Base-by-base conservation (phyloP, 2,329 filamentous ascomycete genomes). In the Colletotrichum shisoi region DNA sequence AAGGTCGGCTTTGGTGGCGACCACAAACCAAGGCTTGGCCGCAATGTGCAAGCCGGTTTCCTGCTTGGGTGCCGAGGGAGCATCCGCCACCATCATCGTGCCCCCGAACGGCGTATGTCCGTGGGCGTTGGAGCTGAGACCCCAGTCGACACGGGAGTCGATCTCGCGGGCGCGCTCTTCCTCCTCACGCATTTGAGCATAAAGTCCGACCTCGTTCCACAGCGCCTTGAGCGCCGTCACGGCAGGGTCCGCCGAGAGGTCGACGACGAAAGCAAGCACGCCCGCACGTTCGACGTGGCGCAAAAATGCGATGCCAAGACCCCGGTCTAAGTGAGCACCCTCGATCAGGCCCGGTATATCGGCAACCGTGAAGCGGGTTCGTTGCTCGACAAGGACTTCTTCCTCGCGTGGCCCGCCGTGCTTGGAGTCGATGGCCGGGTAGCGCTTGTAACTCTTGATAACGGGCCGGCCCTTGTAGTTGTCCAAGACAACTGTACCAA, bases 21-120 rank as follows among this genome's bases (percentile, higher is more conserved):
- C 89, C 5, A 97, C 94, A 73, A 96, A 95, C 95, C 95, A 99
- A 0, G 95, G 94, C 80, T 99, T 99, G 40, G 87, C 87, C n/a
- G 91, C 91, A 71, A 98, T 96, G 46, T 90, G 87, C n/a, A 91
- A 75, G n/a, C 78, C 82, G 3, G 77, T 75, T 48, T 73, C 70
- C 70, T 57, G 70, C 13, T 69, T 70, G 6, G 73, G 71, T 1
- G 71, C 62, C n/a, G 70, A 59, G 4, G 72, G 71, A 11, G 73
- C 73, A 46, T 76, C 77, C 21, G 76, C 75, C 34, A 60, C 49
- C 46, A 76, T 74, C 70, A 77, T 76, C 59, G 44, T 49, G 15
- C 42, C 39, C 34, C 57, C 46, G 17, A 44, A 27, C 37, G 34
- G 24, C 70, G 71, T 3, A 67, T 73, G 44, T 12, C 67, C 66